Evolutionary conservation across 208 protist species (phyloP).

Genomic region (Crithidia bombi): DNA sequence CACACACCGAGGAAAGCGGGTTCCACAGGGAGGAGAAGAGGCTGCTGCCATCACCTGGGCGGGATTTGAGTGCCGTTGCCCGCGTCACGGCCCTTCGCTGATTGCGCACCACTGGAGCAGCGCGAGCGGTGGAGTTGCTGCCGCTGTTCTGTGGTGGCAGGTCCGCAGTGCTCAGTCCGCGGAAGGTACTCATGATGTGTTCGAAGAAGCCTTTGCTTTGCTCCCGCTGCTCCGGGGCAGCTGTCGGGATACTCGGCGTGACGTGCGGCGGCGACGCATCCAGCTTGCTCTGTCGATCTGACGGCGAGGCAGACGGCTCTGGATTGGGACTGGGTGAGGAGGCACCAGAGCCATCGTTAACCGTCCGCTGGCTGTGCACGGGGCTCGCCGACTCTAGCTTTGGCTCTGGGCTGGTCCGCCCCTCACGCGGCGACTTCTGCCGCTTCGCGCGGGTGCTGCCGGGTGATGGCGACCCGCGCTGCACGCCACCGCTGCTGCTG

Average conservation of each 20-base stretch:
- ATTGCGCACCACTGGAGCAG: no score
- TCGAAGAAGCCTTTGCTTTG: constrained; percentile 22
- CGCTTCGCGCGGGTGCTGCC: background rate
- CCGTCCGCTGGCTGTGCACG: background rate
- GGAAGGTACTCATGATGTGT: constrained; percentile 17
- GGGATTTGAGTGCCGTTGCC: background rate
- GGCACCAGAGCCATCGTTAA: background rate
- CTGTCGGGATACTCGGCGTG: background rate
- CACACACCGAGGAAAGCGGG: constrained; percentile 5
- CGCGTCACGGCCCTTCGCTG: background rate
- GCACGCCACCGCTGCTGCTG: constrained; percentile 31
- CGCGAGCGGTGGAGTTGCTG: background rate
- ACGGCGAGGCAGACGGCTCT: background rate
- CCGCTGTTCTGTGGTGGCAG: background rate
- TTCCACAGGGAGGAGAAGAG: constrained; percentile 18
- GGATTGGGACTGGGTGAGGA: background rate
- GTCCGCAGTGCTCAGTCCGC: background rate
- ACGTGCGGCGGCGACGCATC: background rate
- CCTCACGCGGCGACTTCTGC: background rate
- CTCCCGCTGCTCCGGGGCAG: constrained; percentile 1
- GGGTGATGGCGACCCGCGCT: constrained; percentile 3
- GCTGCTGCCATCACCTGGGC: background rate
- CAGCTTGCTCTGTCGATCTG: background rate
- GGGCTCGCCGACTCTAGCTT: background rate
- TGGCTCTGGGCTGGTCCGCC: background rate